Base-by-base conservation (phyloP, 371 early-diverging fungal species). In the Blakeslea trispora region DNA sequence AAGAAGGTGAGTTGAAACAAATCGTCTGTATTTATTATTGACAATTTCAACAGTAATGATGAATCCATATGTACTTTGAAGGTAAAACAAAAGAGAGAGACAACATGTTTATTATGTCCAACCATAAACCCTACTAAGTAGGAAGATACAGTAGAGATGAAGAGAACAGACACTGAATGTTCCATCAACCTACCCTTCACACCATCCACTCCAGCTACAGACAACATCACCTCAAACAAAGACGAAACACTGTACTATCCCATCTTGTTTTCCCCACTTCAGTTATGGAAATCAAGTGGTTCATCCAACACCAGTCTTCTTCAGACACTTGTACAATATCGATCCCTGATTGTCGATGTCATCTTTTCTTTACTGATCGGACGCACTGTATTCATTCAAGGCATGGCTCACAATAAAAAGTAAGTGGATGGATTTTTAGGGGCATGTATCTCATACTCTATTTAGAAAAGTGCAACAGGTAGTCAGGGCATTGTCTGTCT, bases 331-430 rank as follows among this genome's bases (percentile, higher is more conserved):
- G 24, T 45, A 13, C 51, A 34, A 53, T 57, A 50, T 15, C 56
- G 63, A 50, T 44, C 71, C 22, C 17, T 75, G 0, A 55, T 64
- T 18, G 60, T 60, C 1, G 60, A 78, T 63, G 57, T 75, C 8
- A 59, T 78, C 5, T 78, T 71, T 54, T 63, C 79, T 3, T 32
- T 78, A 9, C 23, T 78, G 54, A 78, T 69, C 8, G 79, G 79
- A 14, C 57, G 79, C 34, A 64, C 73, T 15, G 71, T 72, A 1
- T 34, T 78, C 1, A 63, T 78, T 7, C 59, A 72, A 24, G 75
- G 77, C 2, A 59, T 62, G 8, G 19, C 28, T 0, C 45, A 69
- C 9, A 66, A 55, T 15, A 63, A 68, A 63, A 45, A 56, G 66
- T 72, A 60, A 44, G 55, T 28, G 28, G 28, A 28, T 28, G 28